Evolutionary conservation across 495 filamentous ascomycete species (phyloP).

Genomic region (Massariosphaeria phaeospora): DNA sequence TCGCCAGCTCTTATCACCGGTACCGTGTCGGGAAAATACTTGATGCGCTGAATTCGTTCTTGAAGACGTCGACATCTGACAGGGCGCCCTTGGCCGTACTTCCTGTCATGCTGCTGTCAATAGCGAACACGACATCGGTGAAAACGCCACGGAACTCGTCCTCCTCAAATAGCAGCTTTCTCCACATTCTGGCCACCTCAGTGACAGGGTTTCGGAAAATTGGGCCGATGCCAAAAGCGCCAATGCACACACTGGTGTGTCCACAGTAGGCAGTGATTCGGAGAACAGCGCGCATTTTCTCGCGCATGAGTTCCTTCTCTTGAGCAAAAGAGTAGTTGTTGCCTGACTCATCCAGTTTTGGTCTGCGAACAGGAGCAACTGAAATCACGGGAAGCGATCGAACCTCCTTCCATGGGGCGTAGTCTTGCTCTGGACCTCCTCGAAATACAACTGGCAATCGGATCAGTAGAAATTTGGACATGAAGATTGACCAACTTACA

Average conservation of each 20-base stretch:
- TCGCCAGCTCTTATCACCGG: no score
- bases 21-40: conserved; percentile 36
- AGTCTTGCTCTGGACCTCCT: conserved; percentile 48
- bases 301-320: conserved; percentile 63
- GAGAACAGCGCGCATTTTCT: conserved; percentile 65
- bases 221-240: conserved; percentile 66
- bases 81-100: conserved; percentile 31
- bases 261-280: conserved; percentile 59
- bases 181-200: conserved; percentile 66
- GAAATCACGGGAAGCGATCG: conserved; percentile 61
- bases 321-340: conserved; percentile 61
- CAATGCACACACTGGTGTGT: conserved; percentile 58
- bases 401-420: conserved; percentile 43
- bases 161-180: conserved; percentile 59
- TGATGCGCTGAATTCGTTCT: conserved; percentile 41
- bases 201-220: conserved; percentile 63
- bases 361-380: conserved; percentile 62
- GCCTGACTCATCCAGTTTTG: conserved; percentile 62
- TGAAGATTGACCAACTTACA: no score
- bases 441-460: conserved; percentile 50
- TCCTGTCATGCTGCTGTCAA: conserved; percentile 44
- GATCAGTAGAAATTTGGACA: no score
- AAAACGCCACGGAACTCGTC: conserved; percentile 64
- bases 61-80: conserved; percentile 43
- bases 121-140: conserved; percentile 64